phyloP scores from a whole-genome alignment of 306 rosid genomes.

The Prunus mume region DNA sequence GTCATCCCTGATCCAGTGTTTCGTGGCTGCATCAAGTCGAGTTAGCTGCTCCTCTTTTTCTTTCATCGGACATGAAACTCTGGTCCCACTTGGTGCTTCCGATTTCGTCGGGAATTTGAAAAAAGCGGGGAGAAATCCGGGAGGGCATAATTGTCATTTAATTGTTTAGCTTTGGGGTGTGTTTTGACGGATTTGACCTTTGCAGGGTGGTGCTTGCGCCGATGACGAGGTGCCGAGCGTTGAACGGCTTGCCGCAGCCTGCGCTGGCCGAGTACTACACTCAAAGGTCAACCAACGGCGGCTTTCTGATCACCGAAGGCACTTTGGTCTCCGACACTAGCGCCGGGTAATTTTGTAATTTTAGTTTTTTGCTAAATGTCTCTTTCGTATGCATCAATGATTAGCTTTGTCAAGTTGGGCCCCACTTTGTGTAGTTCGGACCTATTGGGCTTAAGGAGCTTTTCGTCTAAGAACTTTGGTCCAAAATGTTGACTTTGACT shows the following conservation, averaged over 20 bases:
- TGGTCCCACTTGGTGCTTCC: background rate
- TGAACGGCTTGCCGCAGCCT: slow-evolving; percentile 39
- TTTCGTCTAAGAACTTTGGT: background rate
- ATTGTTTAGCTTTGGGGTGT: background rate
- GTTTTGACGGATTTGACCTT: slow-evolving; percentile 1
- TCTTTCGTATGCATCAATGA: background rate
- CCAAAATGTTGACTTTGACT: background rate
- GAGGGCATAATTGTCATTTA: background rate
- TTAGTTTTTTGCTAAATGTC: background rate
- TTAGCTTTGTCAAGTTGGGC: background rate
- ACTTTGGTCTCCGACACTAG: slow-evolving; percentile 40
- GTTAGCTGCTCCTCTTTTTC: background rate
- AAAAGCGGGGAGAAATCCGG: background rate
- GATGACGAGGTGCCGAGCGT: slow-evolving; percentile 55
- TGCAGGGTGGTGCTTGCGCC: slow-evolving; percentile 64
- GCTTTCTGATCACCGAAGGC: slow-evolving; percentile 54
- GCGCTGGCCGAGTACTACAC: slow-evolving; percentile 44
- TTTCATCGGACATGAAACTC: too few relatives aligned
- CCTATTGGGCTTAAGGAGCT: background rate
- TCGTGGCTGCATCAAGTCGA: background rate
- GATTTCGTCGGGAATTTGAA: background rate
- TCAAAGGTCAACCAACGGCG: slow-evolving; percentile 50
- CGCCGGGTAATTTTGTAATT: slow-evolving; percentile 49
- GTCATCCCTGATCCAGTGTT: background rate
- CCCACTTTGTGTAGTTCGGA: background rate